Evolutionary conservation across 1,139 yeast genomes (phyloP).

Genomic region (Blastobotrys serpentis): DNA sequence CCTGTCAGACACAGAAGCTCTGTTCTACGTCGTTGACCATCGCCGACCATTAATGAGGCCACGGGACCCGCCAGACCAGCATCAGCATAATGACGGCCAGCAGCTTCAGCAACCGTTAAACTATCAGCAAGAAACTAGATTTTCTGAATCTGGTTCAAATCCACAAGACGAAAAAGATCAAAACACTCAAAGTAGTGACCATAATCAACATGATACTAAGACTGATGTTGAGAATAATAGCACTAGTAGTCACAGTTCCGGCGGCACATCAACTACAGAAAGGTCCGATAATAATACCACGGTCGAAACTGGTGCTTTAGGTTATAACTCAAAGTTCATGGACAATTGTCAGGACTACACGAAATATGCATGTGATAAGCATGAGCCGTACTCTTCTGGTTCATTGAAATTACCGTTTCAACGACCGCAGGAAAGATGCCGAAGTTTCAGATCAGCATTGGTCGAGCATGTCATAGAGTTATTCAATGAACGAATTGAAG

Average conservation of each 20-base stretch:
- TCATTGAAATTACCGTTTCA: constrained; percentile 59
- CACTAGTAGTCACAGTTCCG: too few relatives aligned
- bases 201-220: not conserved
- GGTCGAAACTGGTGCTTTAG: not conserved
- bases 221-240: not conserved
- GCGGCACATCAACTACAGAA: too few relatives aligned
- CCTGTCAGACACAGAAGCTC: not conserved
- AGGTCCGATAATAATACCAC: not conserved
- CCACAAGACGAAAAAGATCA: too few relatives aligned
- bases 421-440: constrained; percentile 69
- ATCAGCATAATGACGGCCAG: not conserved
- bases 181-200: too few relatives aligned
- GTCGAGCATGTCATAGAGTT: constrained; percentile 64
- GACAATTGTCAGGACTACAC: constrained; percentile 43
- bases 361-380: constrained; percentile 38
- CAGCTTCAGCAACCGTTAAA: not conserved
- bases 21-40: not conserved
- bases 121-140: not conserved
- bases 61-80: not conserved
- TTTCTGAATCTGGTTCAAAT: too few relatives aligned
- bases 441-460: constrained; percentile 64
- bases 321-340: not conserved
- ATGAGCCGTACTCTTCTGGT: constrained; percentile 38
- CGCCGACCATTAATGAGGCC: not conserved
- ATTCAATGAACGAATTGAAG: constrained; percentile 50